Percentiles rank a stretch among this genome's conserved stretches.
phyloP scores from a whole-genome alignment of 2,329 filamentous ascomycete species.

The Magnaporthales sp. region DNA sequence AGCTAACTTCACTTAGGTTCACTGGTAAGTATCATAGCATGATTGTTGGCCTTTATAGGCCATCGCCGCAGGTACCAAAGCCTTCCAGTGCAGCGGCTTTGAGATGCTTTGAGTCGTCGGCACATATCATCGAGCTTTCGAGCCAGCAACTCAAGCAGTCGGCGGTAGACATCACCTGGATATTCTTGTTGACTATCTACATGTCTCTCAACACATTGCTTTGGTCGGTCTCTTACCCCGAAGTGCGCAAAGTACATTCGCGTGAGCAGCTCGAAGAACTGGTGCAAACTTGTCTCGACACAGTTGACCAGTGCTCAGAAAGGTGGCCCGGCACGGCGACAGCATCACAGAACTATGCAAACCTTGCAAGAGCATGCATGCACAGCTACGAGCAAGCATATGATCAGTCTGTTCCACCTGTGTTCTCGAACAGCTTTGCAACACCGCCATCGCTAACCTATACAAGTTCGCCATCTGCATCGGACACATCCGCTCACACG shows the following conservation, averaged over 20 bases:
- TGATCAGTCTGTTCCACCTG: conserved; percentile 23
- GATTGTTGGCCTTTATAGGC: conserved; percentile 79
- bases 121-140: conserved; percentile 74
- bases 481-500: conserved; percentile 25
- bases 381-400: conserved; percentile 70
- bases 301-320: conserved; percentile 71
- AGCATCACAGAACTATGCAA: conserved; percentile 78
- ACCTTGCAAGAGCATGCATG: conserved; percentile 75
- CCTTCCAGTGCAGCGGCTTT: conserved; percentile 72
- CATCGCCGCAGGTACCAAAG: conserved; percentile 83
- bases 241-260: conserved; percentile 65
- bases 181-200: conserved; percentile 82
- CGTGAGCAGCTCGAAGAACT: conserved; percentile 70
- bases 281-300: conserved; percentile 66
- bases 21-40: conserved; percentile 72
- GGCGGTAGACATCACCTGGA: conserved; percentile 83
- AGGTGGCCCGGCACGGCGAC: conserved; percentile 87
- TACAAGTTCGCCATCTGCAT: conserved; percentile 36
- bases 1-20: conserved; percentile 38
- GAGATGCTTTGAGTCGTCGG: conserved; percentile 75
- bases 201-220: conserved; percentile 87
- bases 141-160: conserved; percentile 68
- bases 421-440: conserved; percentile 24
- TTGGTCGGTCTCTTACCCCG: conserved; percentile 83
- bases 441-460: conserved; percentile 40